phyloP scores from a whole-genome alignment of 2,329 filamentous ascomycete genomes.

The Fonsecaea pedrosoi region DNA sequence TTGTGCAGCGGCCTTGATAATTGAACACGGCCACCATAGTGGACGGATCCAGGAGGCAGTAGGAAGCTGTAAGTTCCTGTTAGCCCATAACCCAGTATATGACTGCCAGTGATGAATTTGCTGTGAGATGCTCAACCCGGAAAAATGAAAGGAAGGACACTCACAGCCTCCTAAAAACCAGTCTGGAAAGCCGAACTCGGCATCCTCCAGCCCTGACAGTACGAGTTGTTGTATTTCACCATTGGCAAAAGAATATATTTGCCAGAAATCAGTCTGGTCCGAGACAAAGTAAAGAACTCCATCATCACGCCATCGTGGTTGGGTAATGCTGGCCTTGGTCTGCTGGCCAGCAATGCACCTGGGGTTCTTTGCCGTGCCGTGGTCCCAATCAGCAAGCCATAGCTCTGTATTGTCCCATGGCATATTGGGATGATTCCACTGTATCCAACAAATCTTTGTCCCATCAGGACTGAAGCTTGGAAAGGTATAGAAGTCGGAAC shows the following conservation, averaged over 20 bases:
- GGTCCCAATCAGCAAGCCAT: slow-evolving; percentile 53
- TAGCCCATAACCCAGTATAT: background rate
- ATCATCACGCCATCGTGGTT: slow-evolving; percentile 60
- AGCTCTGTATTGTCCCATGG: slow-evolving; percentile 59
- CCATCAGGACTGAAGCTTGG: slow-evolving; percentile 59
- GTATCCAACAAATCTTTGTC: slow-evolving; percentile 57
- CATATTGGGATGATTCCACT: slow-evolving; percentile 63
- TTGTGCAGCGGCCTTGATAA: slow-evolving; percentile 45
- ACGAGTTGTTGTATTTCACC: slow-evolving; percentile 43
- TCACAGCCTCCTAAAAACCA: slow-evolving; percentile 41
- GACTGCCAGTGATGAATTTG: background rate
- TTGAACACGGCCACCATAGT: slow-evolving; percentile 48
- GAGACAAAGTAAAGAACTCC: slow-evolving; percentile 58
- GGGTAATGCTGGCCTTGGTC: slow-evolving; percentile 48
- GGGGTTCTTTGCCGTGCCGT: slow-evolving; percentile 42
- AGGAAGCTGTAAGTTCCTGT: slow-evolving; percentile 44
- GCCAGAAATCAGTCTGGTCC: slow-evolving; percentile 57
- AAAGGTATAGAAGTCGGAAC: slow-evolving; percentile 61
- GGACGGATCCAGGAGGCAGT: slow-evolving; percentile 48
- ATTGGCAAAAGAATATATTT: slow-evolving; percentile 53
- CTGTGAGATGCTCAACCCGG: background rate
- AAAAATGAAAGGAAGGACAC: background rate
- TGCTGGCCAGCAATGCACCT: slow-evolving; percentile 4
- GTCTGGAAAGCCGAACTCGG: slow-evolving; percentile 45
- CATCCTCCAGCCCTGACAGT: slow-evolving; percentile 51